phyloP scores from a whole-genome alignment of 2,329 filamentous ascomycete genomes.

The Phialocephala subalpina region DNA sequence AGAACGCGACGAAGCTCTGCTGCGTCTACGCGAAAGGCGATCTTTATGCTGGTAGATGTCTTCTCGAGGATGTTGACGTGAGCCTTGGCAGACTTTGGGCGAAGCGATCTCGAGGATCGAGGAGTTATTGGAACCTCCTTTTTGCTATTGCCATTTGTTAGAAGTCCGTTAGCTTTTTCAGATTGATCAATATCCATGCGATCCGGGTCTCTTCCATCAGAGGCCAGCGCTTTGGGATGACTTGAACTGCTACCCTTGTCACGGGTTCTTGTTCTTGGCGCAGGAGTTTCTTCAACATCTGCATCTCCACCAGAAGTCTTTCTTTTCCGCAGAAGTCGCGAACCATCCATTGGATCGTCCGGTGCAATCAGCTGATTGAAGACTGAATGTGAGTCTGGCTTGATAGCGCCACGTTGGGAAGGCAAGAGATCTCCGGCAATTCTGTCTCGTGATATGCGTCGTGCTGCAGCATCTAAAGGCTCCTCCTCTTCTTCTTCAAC shows the following conservation, averaged over 20 bases:
- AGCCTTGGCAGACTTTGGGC: slow-evolving; percentile 55
- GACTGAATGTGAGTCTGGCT: slow-evolving; percentile 77
- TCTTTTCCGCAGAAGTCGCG: slow-evolving; percentile 81
- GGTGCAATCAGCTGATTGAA: slow-evolving; percentile 78
- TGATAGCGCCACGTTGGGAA: slow-evolving; percentile 68
- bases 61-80: slow-evolving; percentile 49
- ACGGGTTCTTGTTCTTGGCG: slow-evolving; percentile 57
- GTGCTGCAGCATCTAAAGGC: slow-evolving; percentile 45
- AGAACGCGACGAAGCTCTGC: slow-evolving; percentile 68
- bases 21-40: slow-evolving; percentile 66
- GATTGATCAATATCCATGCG: slow-evolving; percentile 27
- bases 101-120: slow-evolving; percentile 64
- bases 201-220: slow-evolving; percentile 21
- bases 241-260: slow-evolving; percentile 34
- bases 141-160: slow-evolving; percentile 35
- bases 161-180: slow-evolving; percentile 19
- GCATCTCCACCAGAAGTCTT: slow-evolving; percentile 77
- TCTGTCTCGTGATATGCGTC: slow-evolving; percentile 69
- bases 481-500: slow-evolving; percentile 35
- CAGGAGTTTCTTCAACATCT: slow-evolving; percentile 61
- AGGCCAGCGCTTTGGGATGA: slow-evolving; percentile 26
- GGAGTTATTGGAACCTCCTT: slow-evolving; percentile 43
- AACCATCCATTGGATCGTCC: slow-evolving; percentile 78
- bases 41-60: slow-evolving; percentile 50
- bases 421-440: slow-evolving; percentile 77